Percentiles rank a stretch among this genome's conserved stretches.
Conservation (phyloP, 345 rosid species). For the Camelina neglecta region DNA sequence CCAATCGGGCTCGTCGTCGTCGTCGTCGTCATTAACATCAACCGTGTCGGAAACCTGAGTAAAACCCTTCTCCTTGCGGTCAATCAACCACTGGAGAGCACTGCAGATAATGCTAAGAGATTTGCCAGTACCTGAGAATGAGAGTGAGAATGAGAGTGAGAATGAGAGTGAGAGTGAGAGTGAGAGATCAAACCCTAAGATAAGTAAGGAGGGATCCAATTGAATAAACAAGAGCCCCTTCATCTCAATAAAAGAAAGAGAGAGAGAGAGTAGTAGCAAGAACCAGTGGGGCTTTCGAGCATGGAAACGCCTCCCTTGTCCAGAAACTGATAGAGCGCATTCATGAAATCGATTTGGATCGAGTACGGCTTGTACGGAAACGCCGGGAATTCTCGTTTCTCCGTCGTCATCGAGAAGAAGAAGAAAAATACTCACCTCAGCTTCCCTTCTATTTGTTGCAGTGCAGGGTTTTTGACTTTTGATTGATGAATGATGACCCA, state of each 20-base stretch:
- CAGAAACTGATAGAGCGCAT: conserved; percentile 71
- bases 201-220: too few relatives aligned
- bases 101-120: conserved; percentile 88
- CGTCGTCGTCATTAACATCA: background rate
- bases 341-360: conserved; percentile 87
- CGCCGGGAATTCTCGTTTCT: conserved; percentile 53
- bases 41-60: conserved; percentile 31
- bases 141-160: background rate
- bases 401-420: conserved; percentile 26
- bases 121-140: conserved; percentile 79
- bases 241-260: background rate
- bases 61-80: conserved; percentile 54
- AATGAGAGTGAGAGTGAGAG: background rate
- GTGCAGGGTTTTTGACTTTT: background rate
- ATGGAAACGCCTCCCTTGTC: conserved; percentile 91
- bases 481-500: background rate
- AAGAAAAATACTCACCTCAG: too few relatives aligned
- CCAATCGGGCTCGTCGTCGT: conserved; percentile 84
- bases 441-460: too few relatives aligned
- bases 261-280: background rate
- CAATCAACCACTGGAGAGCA: conserved; percentile 78
- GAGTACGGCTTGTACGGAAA: conserved; percentile 85
- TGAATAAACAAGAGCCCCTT: too few relatives aligned
- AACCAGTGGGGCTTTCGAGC: conserved; percentile 98
- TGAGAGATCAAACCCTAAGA: background rate